Evolutionary conservation across 768 basidiomycete genomes (phyloP).

Genomic region (Obba rivulosa): DNA sequence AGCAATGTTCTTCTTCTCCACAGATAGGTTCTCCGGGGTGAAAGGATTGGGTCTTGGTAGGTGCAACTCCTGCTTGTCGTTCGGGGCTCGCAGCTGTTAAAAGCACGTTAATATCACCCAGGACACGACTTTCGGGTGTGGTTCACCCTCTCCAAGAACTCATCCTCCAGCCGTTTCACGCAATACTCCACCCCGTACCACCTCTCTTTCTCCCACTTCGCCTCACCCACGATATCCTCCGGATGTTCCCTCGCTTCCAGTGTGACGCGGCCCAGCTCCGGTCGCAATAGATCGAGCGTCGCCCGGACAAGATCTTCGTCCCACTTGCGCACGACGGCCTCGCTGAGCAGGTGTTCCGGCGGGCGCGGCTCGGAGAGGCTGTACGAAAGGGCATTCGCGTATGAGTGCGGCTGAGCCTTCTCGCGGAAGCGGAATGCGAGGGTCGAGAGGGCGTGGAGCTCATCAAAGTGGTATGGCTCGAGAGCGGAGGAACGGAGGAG

Average conservation of each 20-base stretch:
- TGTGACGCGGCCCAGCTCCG: constrained; percentile 32
- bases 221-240: constrained; percentile 19
- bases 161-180: constrained; percentile 25
- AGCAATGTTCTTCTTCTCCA: constrained; percentile 32
- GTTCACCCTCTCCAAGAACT: constrained; percentile 30
- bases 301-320: constrained; percentile 16
- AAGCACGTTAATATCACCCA: background rate
- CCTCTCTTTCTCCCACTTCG: constrained; percentile 33
- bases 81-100: constrained; percentile 16
- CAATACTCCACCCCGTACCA: constrained; percentile 49
- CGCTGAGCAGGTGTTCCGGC: constrained; percentile 13
- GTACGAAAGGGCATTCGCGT: constrained; percentile 33
- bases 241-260: constrained; percentile 33
- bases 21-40: constrained; percentile 42
- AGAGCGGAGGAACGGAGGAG: constrained; percentile 20
- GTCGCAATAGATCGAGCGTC: constrained; percentile 17
- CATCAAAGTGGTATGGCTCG: constrained; percentile 32
- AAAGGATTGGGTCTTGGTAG: constrained; percentile 47
- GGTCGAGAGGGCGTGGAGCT: constrained; percentile 37
- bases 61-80: constrained; percentile 26
- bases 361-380: constrained; percentile 18
- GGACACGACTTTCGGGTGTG: background rate
- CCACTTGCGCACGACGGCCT: constrained; percentile 12
- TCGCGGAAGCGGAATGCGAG: constrained; percentile 46
- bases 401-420: constrained; percentile 35